Evolutionary conservation across 2,329 filamentous ascomycete species (phyloP), one percentile per base, ranked within the genome.

Genomic region (Pyricularia sp.): DNA sequence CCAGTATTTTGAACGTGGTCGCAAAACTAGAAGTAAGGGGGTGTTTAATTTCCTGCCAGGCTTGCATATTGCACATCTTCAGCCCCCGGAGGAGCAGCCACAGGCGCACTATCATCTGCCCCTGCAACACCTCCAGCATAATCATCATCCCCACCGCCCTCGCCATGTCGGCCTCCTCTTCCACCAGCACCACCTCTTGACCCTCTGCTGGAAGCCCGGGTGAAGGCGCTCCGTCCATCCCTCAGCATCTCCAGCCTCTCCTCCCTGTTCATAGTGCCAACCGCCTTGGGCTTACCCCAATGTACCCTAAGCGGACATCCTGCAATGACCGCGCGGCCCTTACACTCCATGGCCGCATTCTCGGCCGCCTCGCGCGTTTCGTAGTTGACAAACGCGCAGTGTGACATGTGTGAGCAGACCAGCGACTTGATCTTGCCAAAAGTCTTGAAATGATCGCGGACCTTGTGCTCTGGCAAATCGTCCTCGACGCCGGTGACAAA

Each of bases 301-400:
- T 92, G 88, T 22, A 99, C 87, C 35, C 93, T 82, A 67, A 99
- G 76, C 0, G 94, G 94, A 70, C 93, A 97, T 3, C 94, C 94
- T 44, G 92, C 88, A 70, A 99, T 90, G 7, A 97, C 85, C 0
- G 92, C 91, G 67, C 89, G 89, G 6, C 96, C 94, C 74, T 96
- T 89, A 70, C 91, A 93, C 24, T 90, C 85, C 40, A 86, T 85
- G 0, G 94, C 91, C 0, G 96, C 96, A 66, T 84, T 87, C 77
- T 99, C 94, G 0, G 96, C 94, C 0, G 84, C 88, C 67, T 91
- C 86, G 65, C 94, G 84, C 3, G 88, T 90, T 70, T 92, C 87
- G 74, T 91, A 99, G 77, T 99, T 99, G 77, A 99, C 82, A 73
- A 97, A 99, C 1, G 94, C 94, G 75, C 93, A 97, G 73, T 97